These are phyloP conservation scores for Cercospora janseana DNA, from an alignment of 2,329 filamentous ascomycete genomes.

Conservation along the genomic window DNA sequence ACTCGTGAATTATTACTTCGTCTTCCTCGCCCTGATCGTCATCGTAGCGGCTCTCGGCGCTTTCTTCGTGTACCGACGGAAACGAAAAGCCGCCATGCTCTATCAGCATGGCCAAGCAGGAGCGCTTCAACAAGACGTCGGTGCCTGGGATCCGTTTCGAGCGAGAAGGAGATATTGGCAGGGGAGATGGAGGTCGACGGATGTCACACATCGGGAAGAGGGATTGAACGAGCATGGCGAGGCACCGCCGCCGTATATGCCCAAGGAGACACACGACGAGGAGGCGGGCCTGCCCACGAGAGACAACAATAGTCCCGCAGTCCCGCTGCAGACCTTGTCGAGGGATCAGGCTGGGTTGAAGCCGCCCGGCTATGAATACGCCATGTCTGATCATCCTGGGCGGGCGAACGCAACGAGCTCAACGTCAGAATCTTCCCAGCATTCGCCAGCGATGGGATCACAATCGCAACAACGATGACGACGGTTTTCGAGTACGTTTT, in stretches of 20 bases:
- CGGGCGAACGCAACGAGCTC: background rate
- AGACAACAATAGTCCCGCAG: slow-evolving; percentile 19
- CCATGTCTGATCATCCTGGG: slow-evolving; percentile 5
- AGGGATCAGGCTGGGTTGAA: slow-evolving; percentile 40
- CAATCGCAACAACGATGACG: slow-evolving; percentile 1
- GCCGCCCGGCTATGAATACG: slow-evolving; percentile 42
- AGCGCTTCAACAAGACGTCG: slow-evolving; percentile 22
- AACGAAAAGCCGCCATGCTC: slow-evolving; percentile 34
- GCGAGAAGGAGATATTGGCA: slow-evolving; percentile 34
- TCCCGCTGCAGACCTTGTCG: slow-evolving; percentile 43
- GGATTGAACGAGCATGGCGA: slow-evolving; percentile 64
- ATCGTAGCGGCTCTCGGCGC: slow-evolving; percentile 46
- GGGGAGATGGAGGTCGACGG: slow-evolving; percentile 22
- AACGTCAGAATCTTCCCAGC: background rate
- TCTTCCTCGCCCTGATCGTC: slow-evolving; percentile 56
- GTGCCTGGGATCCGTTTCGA: slow-evolving; percentile 16
- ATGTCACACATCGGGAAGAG: slow-evolving; percentile 45
- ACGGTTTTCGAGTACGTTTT: background rate
- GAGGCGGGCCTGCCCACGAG: slow-evolving; percentile 14
- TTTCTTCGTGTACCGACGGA: slow-evolving; percentile 48
- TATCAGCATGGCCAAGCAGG: slow-evolving; percentile 13
- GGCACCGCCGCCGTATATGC: slow-evolving; percentile 62
- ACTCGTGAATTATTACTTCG: slow-evolving; percentile 53
- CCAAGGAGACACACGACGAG: slow-evolving; percentile 31
- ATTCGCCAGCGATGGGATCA: background rate